Percentiles rank a stretch among this genome's conserved stretches.
Evolutionary conservation across 352 stramenopile genomes (phyloP).

Genomic region (Globisporangium cylindrosporum): DNA sequence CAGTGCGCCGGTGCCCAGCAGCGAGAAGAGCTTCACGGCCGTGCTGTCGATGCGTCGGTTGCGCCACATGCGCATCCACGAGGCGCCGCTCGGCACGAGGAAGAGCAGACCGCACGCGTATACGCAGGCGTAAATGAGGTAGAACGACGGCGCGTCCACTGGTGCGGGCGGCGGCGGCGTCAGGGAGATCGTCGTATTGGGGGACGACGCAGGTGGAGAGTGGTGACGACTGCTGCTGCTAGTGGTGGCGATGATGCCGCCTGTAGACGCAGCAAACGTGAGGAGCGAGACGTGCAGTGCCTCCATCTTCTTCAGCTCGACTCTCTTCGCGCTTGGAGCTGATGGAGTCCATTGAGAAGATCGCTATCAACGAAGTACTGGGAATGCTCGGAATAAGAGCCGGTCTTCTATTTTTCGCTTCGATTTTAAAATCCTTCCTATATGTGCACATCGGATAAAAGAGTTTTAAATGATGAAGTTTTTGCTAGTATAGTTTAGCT

Average conservation of each 20-base stretch:
- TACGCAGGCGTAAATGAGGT: constrained; percentile 46
- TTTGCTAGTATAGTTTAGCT: too few species aligned
- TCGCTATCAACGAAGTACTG: too few species aligned
- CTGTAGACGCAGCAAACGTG: not conserved
- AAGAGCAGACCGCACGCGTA: constrained; percentile 53
- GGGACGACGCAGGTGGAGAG: not conserved
- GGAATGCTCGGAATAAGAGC: too few species aligned
- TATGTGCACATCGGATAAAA: too few species aligned
- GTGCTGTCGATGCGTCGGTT: constrained; percentile 44
- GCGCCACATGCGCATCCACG: constrained; percentile 34
- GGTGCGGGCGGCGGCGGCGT: not conserved
- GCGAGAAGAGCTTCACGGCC: constrained; percentile 50
- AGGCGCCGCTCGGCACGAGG: constrained; percentile 36
- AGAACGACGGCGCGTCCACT: constrained; percentile 21
- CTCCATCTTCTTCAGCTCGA: not conserved
- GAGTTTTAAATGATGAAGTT: too few species aligned
- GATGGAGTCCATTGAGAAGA: too few species aligned
- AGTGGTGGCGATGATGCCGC: not conserved
- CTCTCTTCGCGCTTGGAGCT: not conserved
- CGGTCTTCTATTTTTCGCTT: too few species aligned
- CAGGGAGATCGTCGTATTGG: not conserved
- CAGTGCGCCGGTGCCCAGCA: constrained; percentile 43
- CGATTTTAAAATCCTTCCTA: too few species aligned
- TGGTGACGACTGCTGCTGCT: not conserved
- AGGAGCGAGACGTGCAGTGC: not conserved